These are phyloP conservation scores for Phialophora macrospora DNA, from an alignment of 2,329 filamentous ascomycete genomes.

Conservation along the genomic window DNA sequence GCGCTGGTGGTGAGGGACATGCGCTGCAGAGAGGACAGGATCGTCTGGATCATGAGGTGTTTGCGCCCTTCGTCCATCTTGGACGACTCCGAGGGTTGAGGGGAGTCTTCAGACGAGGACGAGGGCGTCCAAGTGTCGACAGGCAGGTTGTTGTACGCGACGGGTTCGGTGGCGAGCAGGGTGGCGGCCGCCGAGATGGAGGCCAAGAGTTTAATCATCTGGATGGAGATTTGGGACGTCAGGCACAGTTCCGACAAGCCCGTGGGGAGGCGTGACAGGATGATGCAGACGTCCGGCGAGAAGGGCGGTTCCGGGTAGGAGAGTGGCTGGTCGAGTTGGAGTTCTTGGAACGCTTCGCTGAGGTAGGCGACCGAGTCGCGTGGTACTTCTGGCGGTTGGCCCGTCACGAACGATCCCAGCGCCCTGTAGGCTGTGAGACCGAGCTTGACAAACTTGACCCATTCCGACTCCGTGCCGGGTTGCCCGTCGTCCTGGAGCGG, in stretches of 20 bases:
- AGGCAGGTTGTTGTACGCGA: slow-evolving; percentile 8
- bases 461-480: slow-evolving; percentile 21
- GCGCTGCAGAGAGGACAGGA: slow-evolving; percentile 36
- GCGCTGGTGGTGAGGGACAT: slow-evolving; percentile 29
- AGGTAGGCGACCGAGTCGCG: slow-evolving; percentile 26
- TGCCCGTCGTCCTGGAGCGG: slow-evolving; percentile 20
- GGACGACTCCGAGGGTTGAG: slow-evolving; percentile 1
- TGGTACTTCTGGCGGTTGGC: slow-evolving; percentile 29
- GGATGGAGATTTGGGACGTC: slow-evolving; percentile 31
- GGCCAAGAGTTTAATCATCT: slow-evolving; percentile 34
- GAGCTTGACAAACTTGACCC: slow-evolving; percentile 34
- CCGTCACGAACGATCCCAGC: slow-evolving; percentile 36
- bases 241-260: slow-evolving; percentile 34
- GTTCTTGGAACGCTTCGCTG: slow-evolving; percentile 31
- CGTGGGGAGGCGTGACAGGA: slow-evolving; percentile 32
- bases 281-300: slow-evolving; percentile 26
- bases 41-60: slow-evolving; percentile 25
- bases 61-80: slow-evolving; percentile 21
- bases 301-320: slow-evolving; percentile 36
- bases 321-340: slow-evolving; percentile 32
- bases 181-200: slow-evolving; percentile 27
- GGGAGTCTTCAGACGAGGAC: not conserved
- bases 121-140: not conserved
- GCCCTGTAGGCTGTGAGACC: slow-evolving; percentile 34
- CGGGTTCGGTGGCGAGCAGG: slow-evolving; percentile 7